These are phyloP conservation scores for Pseudogymnoascus sp. DNA, from an alignment of 2,329 filamentous ascomycete genomes.

Conservation along the genomic window DNA sequence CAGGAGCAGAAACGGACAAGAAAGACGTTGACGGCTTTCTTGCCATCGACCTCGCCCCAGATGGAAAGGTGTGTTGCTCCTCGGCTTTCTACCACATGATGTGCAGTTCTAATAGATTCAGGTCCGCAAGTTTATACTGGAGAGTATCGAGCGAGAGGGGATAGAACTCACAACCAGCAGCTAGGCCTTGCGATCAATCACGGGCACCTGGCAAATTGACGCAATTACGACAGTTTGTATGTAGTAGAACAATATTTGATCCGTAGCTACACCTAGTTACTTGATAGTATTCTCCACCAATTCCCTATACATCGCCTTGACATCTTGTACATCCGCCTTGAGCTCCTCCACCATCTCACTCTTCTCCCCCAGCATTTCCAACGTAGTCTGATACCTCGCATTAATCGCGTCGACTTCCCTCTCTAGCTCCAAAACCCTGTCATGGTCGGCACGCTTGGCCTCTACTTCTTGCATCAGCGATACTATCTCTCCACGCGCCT, in stretches of 20 bases:
- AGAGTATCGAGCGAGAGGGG: slow-evolving; percentile 75
- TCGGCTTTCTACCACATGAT: background rate
- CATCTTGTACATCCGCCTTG: slow-evolving; percentile 76
- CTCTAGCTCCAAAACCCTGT: slow-evolving; percentile 57
- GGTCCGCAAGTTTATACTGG: slow-evolving; percentile 60
- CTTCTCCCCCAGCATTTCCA: slow-evolving; percentile 95
- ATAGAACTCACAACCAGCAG: slow-evolving; percentile 44
- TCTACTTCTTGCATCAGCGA: slow-evolving; percentile 81
- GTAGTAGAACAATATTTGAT: slow-evolving; percentile 5
- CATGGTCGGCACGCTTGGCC: slow-evolving; percentile 51
- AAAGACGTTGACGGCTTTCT: slow-evolving; percentile 62
- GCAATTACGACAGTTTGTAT: slow-evolving; percentile 10
- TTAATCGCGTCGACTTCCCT: slow-evolving; percentile 60
- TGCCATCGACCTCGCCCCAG: slow-evolving; percentile 76
- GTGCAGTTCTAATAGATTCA: background rate
- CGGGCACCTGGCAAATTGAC: slow-evolving; percentile 12
- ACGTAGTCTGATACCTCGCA: slow-evolving; percentile 75
- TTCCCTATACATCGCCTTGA: slow-evolving; percentile 95
- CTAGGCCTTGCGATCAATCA: background rate
- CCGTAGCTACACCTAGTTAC: slow-evolving; percentile 31
- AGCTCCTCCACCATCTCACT: slow-evolving; percentile 92
- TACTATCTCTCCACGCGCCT: slow-evolving; percentile 87
- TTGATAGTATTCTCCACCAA: slow-evolving; percentile 77
- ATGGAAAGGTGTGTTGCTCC: slow-evolving; percentile 58
- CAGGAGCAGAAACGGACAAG: slow-evolving; percentile 75